Evolutionary conservation across 495 filamentous ascomycete genomes (phyloP), one percentile per base, ranked within the genome.

Genomic region (Aspergillus sparsus): DNA sequence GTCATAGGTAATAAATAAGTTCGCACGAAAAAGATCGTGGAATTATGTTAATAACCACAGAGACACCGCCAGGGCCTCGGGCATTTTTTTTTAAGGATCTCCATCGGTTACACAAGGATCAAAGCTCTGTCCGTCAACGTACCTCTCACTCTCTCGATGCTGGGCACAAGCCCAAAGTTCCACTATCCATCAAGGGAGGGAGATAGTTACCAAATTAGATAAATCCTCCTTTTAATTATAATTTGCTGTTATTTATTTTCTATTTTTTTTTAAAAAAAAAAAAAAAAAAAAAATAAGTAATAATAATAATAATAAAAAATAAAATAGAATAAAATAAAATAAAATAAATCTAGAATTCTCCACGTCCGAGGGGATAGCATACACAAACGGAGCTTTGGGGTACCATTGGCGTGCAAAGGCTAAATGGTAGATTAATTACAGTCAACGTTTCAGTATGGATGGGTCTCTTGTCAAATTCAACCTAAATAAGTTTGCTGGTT

Each of bases 1-100:
- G 10, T 27, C 21, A 51, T 13, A 51, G 12, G 15, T n/a, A 9
- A 15, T 16, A 60, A 54, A 47, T 41, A 41, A 49, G 53, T 49
- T 50, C 58, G 49, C 50, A 60, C 58, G 54, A 51, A 54, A 54
- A 37, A 50, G 52, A 60, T 49, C 58, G 50, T 49, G 58, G 50
- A 54, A 47, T 47, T 16, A 47, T 6, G 15, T 7, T 47, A 47
- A 18, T 49, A 54, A 16, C 58, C 41, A 33, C 33, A 47, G 49
- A 47, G 45, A 36, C 41, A 54, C 41, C 49, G 39, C 49, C 12
- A 46, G 49, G 39, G 21, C 36, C 41, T 46, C 37, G 57, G 49
- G 33, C 21, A 58, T 18, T 46, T 44, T 18, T 46, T 44, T 57
- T 46, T 45, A 31, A 52, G 31, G 31, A 10, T n/a, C 13, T 21